Base-by-base conservation (phyloP, 352 stramenopile species). In the Phytopythium montanum region DNA sequence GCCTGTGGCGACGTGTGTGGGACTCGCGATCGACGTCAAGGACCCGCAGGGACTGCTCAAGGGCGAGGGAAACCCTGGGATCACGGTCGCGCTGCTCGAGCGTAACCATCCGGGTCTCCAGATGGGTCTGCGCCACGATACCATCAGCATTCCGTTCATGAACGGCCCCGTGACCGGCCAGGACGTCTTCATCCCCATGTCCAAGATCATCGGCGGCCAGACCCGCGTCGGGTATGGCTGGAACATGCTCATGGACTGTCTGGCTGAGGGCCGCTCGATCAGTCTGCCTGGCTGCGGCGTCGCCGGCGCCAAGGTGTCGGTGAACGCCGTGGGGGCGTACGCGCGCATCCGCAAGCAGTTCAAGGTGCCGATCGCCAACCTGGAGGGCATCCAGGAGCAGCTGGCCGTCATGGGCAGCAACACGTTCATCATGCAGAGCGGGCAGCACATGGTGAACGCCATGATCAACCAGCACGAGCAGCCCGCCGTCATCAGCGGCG, bases 231-330 rank as follows among this genome's bases (percentile, higher is more conserved):
- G 97, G 54, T 98, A 97, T 69, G 97, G 97, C 61, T 99, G 97
- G 97, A 98, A 99, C 79, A 99, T 99, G 97, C 96, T 99, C 69
- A 98, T 99, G 70, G 97, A 99, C 68, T 99, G 97, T 65, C 70
- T 99, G 23, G 97, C 97, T 12, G 97, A 99, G 84, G 97, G 97
- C 61, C 91, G 97, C 48, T 97, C 95, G 48, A 97, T 99, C 44
- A 98, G 87, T 77, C 80, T 99, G n/a, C 97, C 97, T 21, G 96
- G 94, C 23, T 96, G 92, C 65, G 96, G 90, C 46, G 94, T 98
- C 56, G 96, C 92, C 52, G 90, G 89, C 49, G 92, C 88, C 8
- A 97, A 97, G 60, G 66, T 89, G 28, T 92, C 97, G 7, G 84
- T 97, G n/a, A 94, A 96, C 56, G 92, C 86, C 57, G 96, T 98